Evolutionary conservation across 2,329 filamentous ascomycete species (phyloP).

Genomic region (Penicillium capsulatum): DNA sequence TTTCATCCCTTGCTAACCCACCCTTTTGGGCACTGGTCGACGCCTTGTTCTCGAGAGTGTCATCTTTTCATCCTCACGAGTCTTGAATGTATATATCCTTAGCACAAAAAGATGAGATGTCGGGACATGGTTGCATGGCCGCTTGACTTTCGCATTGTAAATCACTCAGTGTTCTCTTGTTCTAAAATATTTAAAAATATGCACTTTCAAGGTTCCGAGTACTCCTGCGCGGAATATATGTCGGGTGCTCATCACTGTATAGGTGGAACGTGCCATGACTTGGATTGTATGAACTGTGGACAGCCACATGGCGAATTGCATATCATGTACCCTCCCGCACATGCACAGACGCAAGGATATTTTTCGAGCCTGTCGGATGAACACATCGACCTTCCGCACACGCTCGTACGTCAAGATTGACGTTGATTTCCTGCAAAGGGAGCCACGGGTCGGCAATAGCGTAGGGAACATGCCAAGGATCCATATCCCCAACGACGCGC

Average conservation of each 20-base stretch:
- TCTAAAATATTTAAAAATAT: no score
- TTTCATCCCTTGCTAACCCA: no score
- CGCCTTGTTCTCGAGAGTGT: background rate
- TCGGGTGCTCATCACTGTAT: no score
- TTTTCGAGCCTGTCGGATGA: slow-evolving; percentile 6
- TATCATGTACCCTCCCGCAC: background rate
- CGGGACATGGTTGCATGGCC: slow-evolving; percentile 13
- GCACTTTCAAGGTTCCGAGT: no score
- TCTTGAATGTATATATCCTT: slow-evolving; percentile 19
- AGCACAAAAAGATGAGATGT: slow-evolving; percentile 15
- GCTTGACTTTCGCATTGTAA: no score
- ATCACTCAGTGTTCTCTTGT: no score
- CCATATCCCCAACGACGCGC: slow-evolving; percentile 14
- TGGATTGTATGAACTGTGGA: no score
- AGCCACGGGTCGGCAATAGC: slow-evolving; percentile 34
- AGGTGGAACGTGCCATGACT: no score
- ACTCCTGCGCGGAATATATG: no score
- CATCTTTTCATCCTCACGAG: background rate
- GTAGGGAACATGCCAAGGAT: slow-evolving; percentile 15
- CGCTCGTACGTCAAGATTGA: slow-evolving; percentile 44
- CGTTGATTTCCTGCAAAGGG: slow-evolving; percentile 42
- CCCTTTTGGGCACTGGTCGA: background rate
- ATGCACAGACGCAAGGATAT: slow-evolving; percentile 2
- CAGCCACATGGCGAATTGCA: no score
- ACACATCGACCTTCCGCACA: slow-evolving; percentile 41